Evolutionary conservation across 1,139 yeast genomes (phyloP).

Genomic region (Geotrichum restrictum): DNA sequence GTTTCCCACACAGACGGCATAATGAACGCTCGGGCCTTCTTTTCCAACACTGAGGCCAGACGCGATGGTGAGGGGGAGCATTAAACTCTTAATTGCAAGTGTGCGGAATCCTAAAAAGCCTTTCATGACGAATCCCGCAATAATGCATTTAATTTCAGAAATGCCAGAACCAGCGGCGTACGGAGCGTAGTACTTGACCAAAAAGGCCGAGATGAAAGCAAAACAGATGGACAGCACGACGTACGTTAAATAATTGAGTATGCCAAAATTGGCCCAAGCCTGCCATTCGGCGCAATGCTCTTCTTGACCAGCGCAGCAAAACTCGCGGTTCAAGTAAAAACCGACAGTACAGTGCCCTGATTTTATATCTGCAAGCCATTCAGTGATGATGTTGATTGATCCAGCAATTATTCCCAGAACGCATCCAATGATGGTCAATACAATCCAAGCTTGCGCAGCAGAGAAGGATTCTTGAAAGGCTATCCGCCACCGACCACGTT

Average conservation of each 20-base stretch:
- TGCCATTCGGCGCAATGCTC: slow-evolving; percentile 40
- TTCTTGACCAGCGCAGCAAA: slow-evolving; percentile 75
- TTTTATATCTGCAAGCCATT: slow-evolving; percentile 76
- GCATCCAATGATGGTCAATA: slow-evolving; percentile 69
- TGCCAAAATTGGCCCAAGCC: slow-evolving; percentile 36
- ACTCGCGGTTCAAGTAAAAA: slow-evolving; percentile 66
- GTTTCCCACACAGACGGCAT: slow-evolving; percentile 78
- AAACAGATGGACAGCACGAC: slow-evolving; percentile 57
- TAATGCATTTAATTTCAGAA: slow-evolving; percentile 91
- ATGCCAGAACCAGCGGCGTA: slow-evolving; percentile 97
- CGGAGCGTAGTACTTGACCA: slow-evolving; percentile 74
- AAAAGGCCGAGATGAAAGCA: slow-evolving; percentile 59
- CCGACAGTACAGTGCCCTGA: slow-evolving; percentile 71
- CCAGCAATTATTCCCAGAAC: slow-evolving; percentile 81
- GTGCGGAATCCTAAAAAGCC: slow-evolving; percentile 77
- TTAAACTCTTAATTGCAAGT: slow-evolving; percentile 66
- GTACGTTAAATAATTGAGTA: slow-evolving; percentile 56
- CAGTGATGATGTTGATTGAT: slow-evolving; percentile 71
- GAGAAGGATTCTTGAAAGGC: slow-evolving; percentile 29
- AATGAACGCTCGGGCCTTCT: slow-evolving; percentile 84
- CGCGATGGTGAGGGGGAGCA: slow-evolving; percentile 81
- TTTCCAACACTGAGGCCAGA: slow-evolving; percentile 79
- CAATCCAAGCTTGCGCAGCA: slow-evolving; percentile 67
- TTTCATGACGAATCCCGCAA: slow-evolving; percentile 79
- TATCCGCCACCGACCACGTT: slow-evolving; percentile 19